phyloP scores from a whole-genome alignment of 768 basidiomycete species.

The Leccinum subtestaceum region DNA sequence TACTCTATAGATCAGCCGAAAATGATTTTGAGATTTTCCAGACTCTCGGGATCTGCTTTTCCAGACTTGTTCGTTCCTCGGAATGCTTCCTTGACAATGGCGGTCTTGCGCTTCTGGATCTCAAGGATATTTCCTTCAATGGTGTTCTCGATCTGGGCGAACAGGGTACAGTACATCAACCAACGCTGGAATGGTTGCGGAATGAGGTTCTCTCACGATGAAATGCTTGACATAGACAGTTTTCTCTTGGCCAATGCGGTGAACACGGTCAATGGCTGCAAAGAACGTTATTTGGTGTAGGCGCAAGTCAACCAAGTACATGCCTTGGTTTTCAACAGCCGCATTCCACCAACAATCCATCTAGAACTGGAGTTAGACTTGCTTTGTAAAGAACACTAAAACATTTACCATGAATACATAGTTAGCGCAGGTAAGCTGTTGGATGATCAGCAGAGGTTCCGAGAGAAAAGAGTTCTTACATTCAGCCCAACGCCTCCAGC shows the following conservation, averaged over 20 bases:
- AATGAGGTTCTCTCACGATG: slow-evolving; percentile 49
- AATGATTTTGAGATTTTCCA: slow-evolving; percentile 67
- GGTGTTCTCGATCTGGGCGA: slow-evolving; percentile 58
- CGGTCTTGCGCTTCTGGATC: slow-evolving; percentile 85
- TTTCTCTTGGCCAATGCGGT: slow-evolving; percentile 80
- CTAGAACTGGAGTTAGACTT: slow-evolving; percentile 36
- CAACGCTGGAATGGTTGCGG: not conserved
- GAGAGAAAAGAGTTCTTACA: slow-evolving; percentile 38
- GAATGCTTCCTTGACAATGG: slow-evolving; percentile 84
- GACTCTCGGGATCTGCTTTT: slow-evolving; percentile 61
- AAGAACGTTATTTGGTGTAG: slow-evolving; percentile 5
- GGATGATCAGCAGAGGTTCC: not conserved
- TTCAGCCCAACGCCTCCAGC: slow-evolving; percentile 93
- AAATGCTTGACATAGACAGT: slow-evolving; percentile 84
- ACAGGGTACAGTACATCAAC: not conserved
- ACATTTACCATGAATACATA: slow-evolving; percentile 79
- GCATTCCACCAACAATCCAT: slow-evolving; percentile 96
- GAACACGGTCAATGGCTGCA: slow-evolving; percentile 82
- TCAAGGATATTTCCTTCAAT: slow-evolving; percentile 77
- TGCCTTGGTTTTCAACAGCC: slow-evolving; percentile 78
- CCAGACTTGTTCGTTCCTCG: slow-evolving; percentile 47
- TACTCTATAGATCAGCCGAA: slow-evolving; percentile 38
- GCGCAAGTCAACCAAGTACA: not conserved
- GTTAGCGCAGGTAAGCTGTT: slow-evolving; percentile 73
- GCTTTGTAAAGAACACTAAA: not conserved